These are phyloP conservation scores for Wickerhamomyces silvicola DNA, from an alignment of 805 yeast genomes.

Conservation along the genomic window DNA sequence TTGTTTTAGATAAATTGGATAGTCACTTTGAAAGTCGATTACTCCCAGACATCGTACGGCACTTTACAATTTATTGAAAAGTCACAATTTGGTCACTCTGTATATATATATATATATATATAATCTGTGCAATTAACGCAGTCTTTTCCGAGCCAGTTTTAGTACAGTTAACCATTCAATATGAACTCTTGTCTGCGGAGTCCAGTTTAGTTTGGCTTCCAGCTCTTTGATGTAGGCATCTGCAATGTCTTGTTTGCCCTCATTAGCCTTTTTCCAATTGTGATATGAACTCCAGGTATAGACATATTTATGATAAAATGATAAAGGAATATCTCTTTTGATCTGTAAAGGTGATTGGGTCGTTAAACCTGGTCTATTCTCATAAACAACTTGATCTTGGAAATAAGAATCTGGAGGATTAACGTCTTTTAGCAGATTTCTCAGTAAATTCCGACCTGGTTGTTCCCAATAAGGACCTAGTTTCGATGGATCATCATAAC, in stretches of 20 bases:
- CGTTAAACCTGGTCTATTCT: slow-evolving; percentile 21
- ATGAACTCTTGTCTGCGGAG: slow-evolving; percentile 30
- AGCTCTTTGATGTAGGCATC: slow-evolving; percentile 28
- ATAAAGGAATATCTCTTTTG: slow-evolving; percentile 35
- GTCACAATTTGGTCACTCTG: too few species aligned
- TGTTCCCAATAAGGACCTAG: slow-evolving; percentile 80
- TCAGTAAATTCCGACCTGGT: slow-evolving; percentile 62
- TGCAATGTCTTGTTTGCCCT: slow-evolving; percentile 27
- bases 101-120: too few species aligned
- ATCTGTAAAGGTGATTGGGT: slow-evolving; percentile 24
- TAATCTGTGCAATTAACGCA: neutral
- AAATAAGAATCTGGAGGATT: slow-evolving; percentile 37
- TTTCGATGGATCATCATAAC: slow-evolving; percentile 39
- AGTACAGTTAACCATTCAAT: slow-evolving; percentile 47
- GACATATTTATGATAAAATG: slow-evolving; percentile 44
- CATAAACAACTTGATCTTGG: slow-evolving; percentile 30
- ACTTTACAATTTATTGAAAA: too few species aligned
- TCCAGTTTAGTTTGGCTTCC: slow-evolving; percentile 41
- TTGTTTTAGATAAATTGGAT: too few species aligned
- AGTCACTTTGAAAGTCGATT: too few species aligned
- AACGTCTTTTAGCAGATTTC: slow-evolving; percentile 37
- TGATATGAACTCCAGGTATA: slow-evolving; percentile 71
- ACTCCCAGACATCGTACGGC: too few species aligned
- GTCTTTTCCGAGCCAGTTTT: slow-evolving; percentile 35
- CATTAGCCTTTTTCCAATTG: slow-evolving; percentile 36